These are phyloP conservation scores for Acer negundo DNA, from an alignment of 345 rosid species.

Conservation along the genomic window DNA sequence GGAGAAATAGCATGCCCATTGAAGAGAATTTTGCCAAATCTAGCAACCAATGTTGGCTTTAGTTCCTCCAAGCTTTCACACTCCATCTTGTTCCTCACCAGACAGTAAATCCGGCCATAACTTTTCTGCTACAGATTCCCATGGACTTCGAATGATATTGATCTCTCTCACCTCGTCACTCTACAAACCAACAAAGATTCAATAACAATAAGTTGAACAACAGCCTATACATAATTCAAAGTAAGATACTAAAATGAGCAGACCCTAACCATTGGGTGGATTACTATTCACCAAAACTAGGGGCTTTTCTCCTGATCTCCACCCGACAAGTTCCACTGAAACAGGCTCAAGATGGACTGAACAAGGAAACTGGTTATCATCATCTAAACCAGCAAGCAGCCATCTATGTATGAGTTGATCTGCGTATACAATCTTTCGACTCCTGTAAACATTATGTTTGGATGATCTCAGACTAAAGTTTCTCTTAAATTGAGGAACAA, in stretches of 20 bases:
- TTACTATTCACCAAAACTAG: constrained; percentile 35
- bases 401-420: constrained; percentile 37
- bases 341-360: constrained; percentile 35
- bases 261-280: constrained; percentile 30
- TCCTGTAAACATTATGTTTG: constrained; percentile 11
- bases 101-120: constrained; percentile 47
- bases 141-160: constrained; percentile 27
- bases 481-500: constrained; percentile 32
- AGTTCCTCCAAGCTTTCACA: constrained; percentile 15
- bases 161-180: constrained; percentile 21
- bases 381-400: constrained; percentile 51
- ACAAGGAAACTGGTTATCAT: constrained; percentile 35
- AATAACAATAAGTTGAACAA: background rate
- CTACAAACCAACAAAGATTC: constrained; percentile 9
- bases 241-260: background rate
- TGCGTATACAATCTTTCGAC: constrained; percentile 41
- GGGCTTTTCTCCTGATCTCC: constrained; percentile 33
- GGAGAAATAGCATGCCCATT: constrained; percentile 37
- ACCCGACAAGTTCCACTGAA: constrained; percentile 33
- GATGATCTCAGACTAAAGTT: constrained; percentile 26
- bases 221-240: constrained; percentile 5
- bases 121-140: constrained; percentile 48
- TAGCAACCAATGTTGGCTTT: constrained; percentile 52
- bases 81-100: constrained; percentile 32
- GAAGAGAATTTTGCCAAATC: constrained; percentile 58